phyloP scores from a whole-genome alignment of 257 asterid genomes.

The Cordia subcordata region DNA sequence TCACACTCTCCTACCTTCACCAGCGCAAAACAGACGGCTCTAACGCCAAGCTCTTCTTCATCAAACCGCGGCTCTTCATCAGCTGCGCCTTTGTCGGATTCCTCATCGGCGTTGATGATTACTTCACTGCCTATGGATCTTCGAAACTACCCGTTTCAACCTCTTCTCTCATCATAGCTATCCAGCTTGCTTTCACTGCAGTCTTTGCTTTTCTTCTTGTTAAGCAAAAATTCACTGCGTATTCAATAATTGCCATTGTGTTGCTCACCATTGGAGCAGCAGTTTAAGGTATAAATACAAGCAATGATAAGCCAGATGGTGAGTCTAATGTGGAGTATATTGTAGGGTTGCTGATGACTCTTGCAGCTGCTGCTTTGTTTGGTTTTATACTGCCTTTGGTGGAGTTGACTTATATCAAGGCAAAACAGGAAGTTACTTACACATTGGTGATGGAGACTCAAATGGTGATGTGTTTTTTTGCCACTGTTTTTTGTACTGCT shows the following conservation, averaged over 20 bases:
- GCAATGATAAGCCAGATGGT: constrained; percentile 21
- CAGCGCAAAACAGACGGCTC: constrained; percentile 3
- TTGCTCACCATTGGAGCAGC: constrained; percentile 22
- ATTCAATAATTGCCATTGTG: constrained; percentile 22
- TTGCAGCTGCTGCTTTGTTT: constrained; percentile 22
- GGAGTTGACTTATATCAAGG: constrained; percentile 24
- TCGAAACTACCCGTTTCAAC: constrained; percentile 28
- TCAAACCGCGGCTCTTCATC: constrained; percentile 8
- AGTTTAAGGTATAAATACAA: constrained; percentile 15
- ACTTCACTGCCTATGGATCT: constrained; percentile 22
- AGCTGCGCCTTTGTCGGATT: constrained; percentile 21
- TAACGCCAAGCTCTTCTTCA: background rate
- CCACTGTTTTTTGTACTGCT: constrained; percentile 18
- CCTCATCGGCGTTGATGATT: constrained; percentile 17
- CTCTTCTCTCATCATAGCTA: constrained; percentile 15
- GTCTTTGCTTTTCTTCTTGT: constrained; percentile 23
- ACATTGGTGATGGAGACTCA: constrained; percentile 34
- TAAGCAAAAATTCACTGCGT: constrained; percentile 19
- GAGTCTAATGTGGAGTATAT: constrained; percentile 19
- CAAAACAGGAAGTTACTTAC: constrained; percentile 17
- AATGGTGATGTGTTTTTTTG: constrained; percentile 13
- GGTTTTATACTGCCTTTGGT: constrained; percentile 30
- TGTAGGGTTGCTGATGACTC: constrained; percentile 21
- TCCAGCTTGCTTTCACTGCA: constrained; percentile 24
- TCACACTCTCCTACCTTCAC: constrained; percentile 4